Evolutionary conservation across 192 early-diverging fungal genomes (phyloP).

Genomic region (Obelidium mucronatum): DNA sequence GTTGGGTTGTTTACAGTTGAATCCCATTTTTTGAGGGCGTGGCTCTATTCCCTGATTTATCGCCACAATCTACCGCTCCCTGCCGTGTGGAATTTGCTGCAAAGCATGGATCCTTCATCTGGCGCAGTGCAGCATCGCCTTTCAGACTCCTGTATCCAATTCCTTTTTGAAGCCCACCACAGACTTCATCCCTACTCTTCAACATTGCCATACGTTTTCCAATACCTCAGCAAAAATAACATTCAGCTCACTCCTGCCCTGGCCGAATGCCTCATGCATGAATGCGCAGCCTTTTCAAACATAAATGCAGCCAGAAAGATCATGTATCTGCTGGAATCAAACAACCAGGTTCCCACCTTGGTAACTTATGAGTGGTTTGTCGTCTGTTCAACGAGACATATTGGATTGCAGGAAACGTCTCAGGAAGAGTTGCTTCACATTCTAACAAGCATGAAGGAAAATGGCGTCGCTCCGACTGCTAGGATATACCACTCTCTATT

Average conservation of each 20-base stretch:
- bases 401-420: background rate
- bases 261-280: background rate
- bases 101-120: background rate
- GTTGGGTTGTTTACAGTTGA: background rate
- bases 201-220: background rate
- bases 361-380: conserved; percentile 5
- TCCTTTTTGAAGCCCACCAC: conserved; percentile 6
- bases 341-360: background rate
- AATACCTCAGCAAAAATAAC: background rate
- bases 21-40: background rate
- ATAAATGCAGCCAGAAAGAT: background rate
- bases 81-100: background rate
- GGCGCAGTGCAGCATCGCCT: background rate
- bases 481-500: conserved; percentile 12
- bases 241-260: background rate
- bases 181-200: background rate
- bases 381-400: background rate
- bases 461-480: background rate
- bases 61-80: background rate
- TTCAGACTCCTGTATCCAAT: background rate
- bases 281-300: conserved; percentile 1
- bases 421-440: background rate
- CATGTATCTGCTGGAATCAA: background rate
- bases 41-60: conserved; percentile 14
- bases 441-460: background rate